Conservation (phyloP, 805 yeast species). For the Saturnispora diversa region DNA sequence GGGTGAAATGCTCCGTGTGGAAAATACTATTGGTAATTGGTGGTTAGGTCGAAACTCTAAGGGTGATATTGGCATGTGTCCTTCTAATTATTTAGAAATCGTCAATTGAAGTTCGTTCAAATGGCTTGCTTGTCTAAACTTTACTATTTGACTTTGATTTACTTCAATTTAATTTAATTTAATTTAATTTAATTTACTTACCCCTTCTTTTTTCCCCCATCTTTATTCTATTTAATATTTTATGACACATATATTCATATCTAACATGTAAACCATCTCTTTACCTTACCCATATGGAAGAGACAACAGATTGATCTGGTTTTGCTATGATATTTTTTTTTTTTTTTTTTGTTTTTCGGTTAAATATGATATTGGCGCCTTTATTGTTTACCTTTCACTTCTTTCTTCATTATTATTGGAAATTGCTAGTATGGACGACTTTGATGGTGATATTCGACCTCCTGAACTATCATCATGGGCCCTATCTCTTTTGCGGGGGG, state of each 20-base stretch:
- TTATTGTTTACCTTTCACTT: background rate
- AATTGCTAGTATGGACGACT: constrained; percentile 17
- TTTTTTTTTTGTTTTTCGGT: background rate
- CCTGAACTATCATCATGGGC: constrained; percentile 49
- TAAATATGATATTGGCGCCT: too few species aligned
- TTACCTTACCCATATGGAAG: too few species aligned
- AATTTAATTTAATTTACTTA: too few species aligned
- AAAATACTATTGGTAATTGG: constrained; percentile 94
- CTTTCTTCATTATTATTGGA: background rate
- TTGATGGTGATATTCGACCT: constrained; percentile 38
- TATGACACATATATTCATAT: too few species aligned
- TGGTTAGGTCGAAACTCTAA: constrained; percentile 90
- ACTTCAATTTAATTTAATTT: too few species aligned
- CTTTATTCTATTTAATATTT: too few species aligned
- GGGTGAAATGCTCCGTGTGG: constrained; percentile 86
- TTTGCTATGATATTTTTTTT: too few species aligned
- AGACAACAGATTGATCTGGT: too few species aligned
- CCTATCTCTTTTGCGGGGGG: constrained; percentile 38
- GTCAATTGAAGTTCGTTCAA: constrained; percentile 39
- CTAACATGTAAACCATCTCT: too few species aligned
- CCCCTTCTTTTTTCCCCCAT: too few species aligned
- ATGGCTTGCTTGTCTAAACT: too few species aligned
- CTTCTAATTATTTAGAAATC: constrained; percentile 85
- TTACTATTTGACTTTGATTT: too few species aligned
- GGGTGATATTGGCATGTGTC: constrained; percentile 95